Conservation (phyloP, 2,329 filamentous ascomycete genomes). For the Hymenoscyphus occultus region DNA sequence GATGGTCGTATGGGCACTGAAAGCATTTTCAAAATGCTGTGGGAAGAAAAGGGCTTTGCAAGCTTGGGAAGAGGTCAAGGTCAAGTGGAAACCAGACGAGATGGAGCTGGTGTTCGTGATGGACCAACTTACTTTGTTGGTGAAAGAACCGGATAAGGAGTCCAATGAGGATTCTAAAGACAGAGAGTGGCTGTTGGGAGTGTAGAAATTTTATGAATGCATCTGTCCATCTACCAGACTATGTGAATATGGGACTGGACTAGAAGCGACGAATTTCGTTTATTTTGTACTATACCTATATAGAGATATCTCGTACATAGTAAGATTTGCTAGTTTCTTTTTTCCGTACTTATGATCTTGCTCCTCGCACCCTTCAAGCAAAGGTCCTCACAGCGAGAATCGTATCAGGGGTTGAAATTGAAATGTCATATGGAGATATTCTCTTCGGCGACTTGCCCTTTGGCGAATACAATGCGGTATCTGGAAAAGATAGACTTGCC, state of each 20-base stretch:
- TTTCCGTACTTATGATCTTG: no score
- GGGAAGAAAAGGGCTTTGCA: conserved; percentile 30
- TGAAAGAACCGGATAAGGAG: conserved; percentile 23
- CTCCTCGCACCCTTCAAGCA: no score
- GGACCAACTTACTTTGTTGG: conserved; percentile 23
- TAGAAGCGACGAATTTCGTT: no score
- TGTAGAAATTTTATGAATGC: not conserved
- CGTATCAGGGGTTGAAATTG: no score
- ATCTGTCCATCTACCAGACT: no score
- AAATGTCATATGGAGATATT: no score
- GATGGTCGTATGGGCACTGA: conserved; percentile 59
- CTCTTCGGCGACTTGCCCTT: no score
- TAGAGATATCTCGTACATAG: not conserved
- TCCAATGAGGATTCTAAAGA: conserved; percentile 16
- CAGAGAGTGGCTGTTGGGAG: conserved; percentile 26
- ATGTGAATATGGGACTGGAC: no score
- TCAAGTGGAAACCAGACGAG: conserved; percentile 33
- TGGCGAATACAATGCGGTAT: no score
- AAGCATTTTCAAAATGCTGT: conserved; percentile 56
- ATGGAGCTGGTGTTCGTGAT: conserved; percentile 34
- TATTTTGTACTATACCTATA: not conserved
- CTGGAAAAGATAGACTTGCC: no score
- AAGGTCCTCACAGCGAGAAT: no score
- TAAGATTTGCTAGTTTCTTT: not conserved
- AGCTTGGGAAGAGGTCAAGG: conserved; percentile 34